Base-by-base conservation (phyloP, 2,329 filamentous ascomycete species). In the Penicillium carneum region DNA sequence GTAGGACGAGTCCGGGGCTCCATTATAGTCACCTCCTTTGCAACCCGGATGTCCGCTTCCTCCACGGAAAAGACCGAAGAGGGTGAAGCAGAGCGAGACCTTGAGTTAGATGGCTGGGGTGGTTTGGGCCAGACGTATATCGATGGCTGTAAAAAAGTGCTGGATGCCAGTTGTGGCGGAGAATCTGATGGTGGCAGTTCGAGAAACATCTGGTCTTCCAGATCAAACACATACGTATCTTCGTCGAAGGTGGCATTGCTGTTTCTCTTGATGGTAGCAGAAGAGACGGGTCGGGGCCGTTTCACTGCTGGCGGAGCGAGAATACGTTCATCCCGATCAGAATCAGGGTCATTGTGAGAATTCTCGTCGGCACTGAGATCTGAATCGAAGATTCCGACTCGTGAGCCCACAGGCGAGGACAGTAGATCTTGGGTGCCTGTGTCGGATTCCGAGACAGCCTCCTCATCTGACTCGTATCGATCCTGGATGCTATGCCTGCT, bases 391-490 rank as follows among this genome's bases (percentile, higher is more conserved):
- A 66, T 64, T 14, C 53, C 71, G 6, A 67, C 65, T 60, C 63
- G 70, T 8, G 69, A 59, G 14, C 43, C 51, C 23, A 74, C 63
- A 1, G 72, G 72, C 20, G 76, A 76, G 31, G 74, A 75, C 14
- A 71, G 66, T 63, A 72, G 62, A 42, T 75, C 74, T 9, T 74
- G 71, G 10, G 69, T 68, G 31, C 74, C 71, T 18, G 69, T 66
- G 59, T 77, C 75, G 1, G 76, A 75, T 61, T 78, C 76, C 12
- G 76, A 78, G 7, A 74, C 68, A 46, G 74, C 75, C 62, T 78
- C 76, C 61, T 78, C 76, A 29, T 78, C 76, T 11, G 76, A 78
- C 48, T 78, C 75, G 62, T 78, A 78, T 31, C 70, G 70, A 42
- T 69, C 70, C 47, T 74, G 74, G 14, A 76, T 68, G 50, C 63